Base-by-base conservation (phyloP, 495 filamentous ascomycete genomes). In the Glarea lozoyensis region DNA sequence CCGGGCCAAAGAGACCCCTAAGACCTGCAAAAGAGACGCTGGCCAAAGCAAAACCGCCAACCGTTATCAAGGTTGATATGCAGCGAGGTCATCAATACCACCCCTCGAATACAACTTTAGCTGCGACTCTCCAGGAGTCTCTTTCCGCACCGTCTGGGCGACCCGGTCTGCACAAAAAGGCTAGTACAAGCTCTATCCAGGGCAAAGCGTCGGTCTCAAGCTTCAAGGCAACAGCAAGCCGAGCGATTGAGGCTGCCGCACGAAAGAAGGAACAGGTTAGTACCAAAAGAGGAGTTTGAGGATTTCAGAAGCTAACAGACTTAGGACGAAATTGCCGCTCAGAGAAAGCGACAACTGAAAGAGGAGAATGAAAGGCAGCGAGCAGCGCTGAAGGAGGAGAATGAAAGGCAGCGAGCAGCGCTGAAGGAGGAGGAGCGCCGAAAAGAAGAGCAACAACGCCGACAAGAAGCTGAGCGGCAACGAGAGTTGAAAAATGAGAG, bases 281-380 rank as follows among this genome's bases (percentile, higher is more conserved):
- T 46, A 19, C n/a, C n/a, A n/a, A n/a, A n/a, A n/a, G n/a, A n/a
- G n/a, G n/a, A n/a, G n/a, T n/a, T n/a, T n/a, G n/a, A n/a, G n/a
- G n/a, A n/a, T n/a, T n/a, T n/a, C n/a, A n/a, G n/a, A n/a, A n/a
- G n/a, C n/a, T 48, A 56, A 52, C 40, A 39, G 43, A 76, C 54
- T 27, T 42, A 55, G 49, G 86, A 92, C 50, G 84, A 90, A 56
- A 76, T 75, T 24, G 83, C 82, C 33, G 74, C 76, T 13, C 80
- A 86, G 49, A 78, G 81, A n/a, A 88, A 81, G 54, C 80, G 79
- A 20, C 84, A 93, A 19, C 79, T 80, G 22, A 85, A 85, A 59
- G 74, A 74, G 1, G 85, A 90, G 50, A 59, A 81, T 18, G 87
- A 92, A 51, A 81, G 84, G 39, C 88, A 83, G 60, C 73, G 81